Conservation (phyloP, 2,329 filamentous ascomycete species). For the Paradendryphiella salina region DNA sequence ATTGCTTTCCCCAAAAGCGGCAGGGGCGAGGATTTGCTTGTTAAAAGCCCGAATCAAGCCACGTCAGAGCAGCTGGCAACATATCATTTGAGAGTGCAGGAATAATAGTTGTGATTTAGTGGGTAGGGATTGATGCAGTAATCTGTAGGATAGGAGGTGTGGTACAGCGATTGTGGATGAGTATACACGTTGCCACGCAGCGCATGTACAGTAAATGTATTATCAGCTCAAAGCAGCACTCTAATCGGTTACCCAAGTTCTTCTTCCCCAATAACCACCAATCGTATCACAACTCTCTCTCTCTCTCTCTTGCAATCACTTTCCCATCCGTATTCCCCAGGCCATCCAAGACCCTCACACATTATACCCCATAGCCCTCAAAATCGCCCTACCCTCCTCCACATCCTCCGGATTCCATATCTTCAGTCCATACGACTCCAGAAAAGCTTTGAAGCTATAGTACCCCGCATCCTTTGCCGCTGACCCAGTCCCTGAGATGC, state of each 20-base stretch:
- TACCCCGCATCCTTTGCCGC: conserved; percentile 24
- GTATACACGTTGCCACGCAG: too few relatives aligned
- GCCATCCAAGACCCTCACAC: not conserved
- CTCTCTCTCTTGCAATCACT: too few relatives aligned
- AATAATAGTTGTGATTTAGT: not conserved
- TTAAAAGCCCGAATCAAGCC: conserved; percentile 73
- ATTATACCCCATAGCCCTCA: conserved; percentile 27
- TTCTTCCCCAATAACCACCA: too few relatives aligned
- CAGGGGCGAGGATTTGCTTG: conserved; percentile 82
- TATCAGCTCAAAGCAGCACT: not conserved
- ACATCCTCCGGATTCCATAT: conserved; percentile 18
- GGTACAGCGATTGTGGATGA: too few relatives aligned
- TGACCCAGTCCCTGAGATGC: conserved; percentile 6
- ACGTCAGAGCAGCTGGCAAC: conserved; percentile 62
- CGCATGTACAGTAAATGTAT: not conserved
- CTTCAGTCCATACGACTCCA: conserved; percentile 19
- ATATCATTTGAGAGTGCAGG: conserved; percentile 57
- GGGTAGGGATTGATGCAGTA: too few relatives aligned
- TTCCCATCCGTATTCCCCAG: not conserved
- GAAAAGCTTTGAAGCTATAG: conserved; percentile 19
- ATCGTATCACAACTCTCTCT: too few relatives aligned
- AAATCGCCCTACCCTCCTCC: conserved; percentile 26
- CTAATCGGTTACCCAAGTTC: too few relatives aligned
- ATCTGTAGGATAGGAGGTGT: not conserved
- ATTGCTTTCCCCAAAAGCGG: conserved; percentile 97